phyloP scores from a whole-genome alignment of 2,329 filamentous ascomycete species.

The Truncatella angustata region DNA sequence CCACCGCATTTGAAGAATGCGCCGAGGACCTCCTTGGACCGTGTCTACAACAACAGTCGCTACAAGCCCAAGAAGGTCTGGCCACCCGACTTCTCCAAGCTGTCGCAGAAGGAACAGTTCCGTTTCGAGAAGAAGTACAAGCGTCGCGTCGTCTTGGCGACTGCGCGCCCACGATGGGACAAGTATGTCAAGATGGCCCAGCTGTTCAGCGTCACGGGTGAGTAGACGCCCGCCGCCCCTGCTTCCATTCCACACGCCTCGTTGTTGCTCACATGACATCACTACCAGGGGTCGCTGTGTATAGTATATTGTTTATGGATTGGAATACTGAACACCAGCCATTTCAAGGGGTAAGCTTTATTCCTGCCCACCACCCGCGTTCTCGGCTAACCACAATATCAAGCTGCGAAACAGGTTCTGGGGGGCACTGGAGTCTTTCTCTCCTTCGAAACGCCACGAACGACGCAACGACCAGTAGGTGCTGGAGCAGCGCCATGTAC shows the following conservation, averaged over 20 bases:
- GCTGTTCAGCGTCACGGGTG: conserved; percentile 56
- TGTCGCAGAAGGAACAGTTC: conserved; percentile 72
- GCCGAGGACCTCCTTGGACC: conserved; percentile 19
- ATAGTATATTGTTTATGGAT: conserved; percentile 62
- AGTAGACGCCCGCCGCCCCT: no score
- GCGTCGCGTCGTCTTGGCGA: conserved; percentile 53
- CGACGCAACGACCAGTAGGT: conserved; percentile 17
- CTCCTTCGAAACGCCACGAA: conserved; percentile 24
- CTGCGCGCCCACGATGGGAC: conserved; percentile 28
- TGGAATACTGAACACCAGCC: conserved; percentile 46
- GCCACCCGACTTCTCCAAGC: conserved; percentile 73
- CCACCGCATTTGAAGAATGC: conserved; percentile 20
- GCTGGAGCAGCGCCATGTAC: neutral
- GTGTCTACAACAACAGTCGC: conserved; percentile 50
- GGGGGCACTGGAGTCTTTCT: conserved; percentile 28
- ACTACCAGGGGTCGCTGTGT: conserved; percentile 55
- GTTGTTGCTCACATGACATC: no score
- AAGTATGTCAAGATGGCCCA: conserved; percentile 59
- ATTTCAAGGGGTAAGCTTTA: conserved; percentile 46
- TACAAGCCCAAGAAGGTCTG: conserved; percentile 70
- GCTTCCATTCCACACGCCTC: no score
- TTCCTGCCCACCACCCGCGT: neutral
- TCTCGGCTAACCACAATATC: neutral
- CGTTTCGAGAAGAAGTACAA: conserved; percentile 78
- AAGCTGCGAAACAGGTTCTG: conserved; percentile 41